phyloP scores from a whole-genome alignment of 306 rosid species.

The Astragalus membranaceus region DNA sequence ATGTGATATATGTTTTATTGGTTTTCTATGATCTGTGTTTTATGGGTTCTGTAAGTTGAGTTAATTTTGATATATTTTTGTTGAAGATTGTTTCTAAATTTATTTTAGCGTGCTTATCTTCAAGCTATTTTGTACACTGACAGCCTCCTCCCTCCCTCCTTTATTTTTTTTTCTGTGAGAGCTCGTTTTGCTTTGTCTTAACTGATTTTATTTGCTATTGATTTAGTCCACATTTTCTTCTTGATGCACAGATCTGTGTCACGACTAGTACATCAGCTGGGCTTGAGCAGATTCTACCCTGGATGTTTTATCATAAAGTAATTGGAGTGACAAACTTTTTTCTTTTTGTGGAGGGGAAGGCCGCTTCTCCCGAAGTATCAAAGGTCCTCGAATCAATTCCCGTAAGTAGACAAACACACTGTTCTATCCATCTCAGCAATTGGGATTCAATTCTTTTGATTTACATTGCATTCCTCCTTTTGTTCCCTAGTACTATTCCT shows the following conservation, averaged over 20 bases:
- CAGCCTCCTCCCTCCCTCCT: neutral
- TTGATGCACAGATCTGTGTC: constrained; percentile 62
- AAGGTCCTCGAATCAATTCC: constrained; percentile 80
- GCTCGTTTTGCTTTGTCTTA: neutral
- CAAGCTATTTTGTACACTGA: neutral
- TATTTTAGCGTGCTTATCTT: neutral
- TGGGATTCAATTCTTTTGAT: neutral
- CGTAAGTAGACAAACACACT: constrained; percentile 46
- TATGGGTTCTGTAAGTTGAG: neutral
- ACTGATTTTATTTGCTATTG: neutral
- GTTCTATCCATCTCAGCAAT: neutral
- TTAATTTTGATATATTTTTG: neutral
- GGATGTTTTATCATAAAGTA: constrained; percentile 98
- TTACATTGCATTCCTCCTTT: constrained; percentile 2
- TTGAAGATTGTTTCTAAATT: neutral
- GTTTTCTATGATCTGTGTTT: constrained; percentile 1
- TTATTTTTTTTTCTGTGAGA: neutral
- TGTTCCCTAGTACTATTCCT: neutral
- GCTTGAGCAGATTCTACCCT: constrained; percentile 91
- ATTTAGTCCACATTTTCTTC: constrained; percentile 3
- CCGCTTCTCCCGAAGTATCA: constrained; percentile 75
- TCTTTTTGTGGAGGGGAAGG: constrained; percentile 93
- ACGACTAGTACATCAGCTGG: constrained; percentile 88
- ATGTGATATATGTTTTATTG: constrained; percentile 4
- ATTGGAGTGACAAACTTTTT: constrained; percentile 71